phyloP scores from a whole-genome alignment of 257 asterid genomes.

The Euphrasia confusa region DNA sequence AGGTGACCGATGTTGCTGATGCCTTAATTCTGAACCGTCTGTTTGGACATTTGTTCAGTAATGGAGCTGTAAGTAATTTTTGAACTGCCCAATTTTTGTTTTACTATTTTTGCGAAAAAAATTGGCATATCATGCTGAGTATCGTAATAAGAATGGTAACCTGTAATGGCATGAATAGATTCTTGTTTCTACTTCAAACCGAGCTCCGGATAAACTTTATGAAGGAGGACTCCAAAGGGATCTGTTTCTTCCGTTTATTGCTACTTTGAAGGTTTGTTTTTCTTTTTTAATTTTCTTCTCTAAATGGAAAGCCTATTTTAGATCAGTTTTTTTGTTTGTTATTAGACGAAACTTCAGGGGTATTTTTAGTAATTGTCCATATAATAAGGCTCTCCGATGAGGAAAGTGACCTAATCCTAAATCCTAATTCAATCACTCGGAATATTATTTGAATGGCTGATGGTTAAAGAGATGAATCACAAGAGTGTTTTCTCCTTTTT shows the following conservation, averaged over 20 bases:
- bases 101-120: background rate
- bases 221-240: slow-evolving; percentile 93
- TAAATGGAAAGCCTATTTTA: slow-evolving; percentile 1
- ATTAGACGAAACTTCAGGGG: background rate
- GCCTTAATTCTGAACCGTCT: slow-evolving; percentile 83
- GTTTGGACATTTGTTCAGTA: slow-evolving; percentile 63
- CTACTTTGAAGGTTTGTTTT: slow-evolving; percentile 62
- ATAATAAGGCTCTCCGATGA: background rate
- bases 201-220: slow-evolving; percentile 91
- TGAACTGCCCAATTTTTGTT: background rate
- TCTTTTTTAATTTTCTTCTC: background rate
- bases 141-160: background rate
- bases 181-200: slow-evolving; percentile 88
- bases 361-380: background rate
- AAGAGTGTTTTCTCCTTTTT: background rate
- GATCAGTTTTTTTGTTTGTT: background rate
- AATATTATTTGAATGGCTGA: background rate
- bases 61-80: slow-evolving; percentile 65
- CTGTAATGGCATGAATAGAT: slow-evolving; percentile 38
- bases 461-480: background rate
- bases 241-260: slow-evolving; percentile 83
- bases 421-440: too few relatives aligned
- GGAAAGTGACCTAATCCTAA: background rate
- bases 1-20: slow-evolving; percentile 94
- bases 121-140: slow-evolving; percentile 14